Evolutionary conservation across 257 asterid species (phyloP).

Genomic region (Anisodus tanguticus): DNA sequence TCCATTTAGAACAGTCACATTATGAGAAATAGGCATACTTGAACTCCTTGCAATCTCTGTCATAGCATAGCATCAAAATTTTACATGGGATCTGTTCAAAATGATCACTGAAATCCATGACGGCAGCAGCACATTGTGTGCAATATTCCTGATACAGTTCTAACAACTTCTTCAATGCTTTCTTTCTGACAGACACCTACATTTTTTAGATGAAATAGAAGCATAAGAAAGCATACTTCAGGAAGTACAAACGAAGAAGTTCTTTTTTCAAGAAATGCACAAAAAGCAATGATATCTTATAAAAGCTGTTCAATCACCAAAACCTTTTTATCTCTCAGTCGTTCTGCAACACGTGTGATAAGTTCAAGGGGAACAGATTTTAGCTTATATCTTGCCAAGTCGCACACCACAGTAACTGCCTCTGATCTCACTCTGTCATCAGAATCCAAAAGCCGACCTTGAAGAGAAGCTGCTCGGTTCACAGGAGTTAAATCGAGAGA

Average conservation of each 20-base stretch:
- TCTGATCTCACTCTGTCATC: constrained; percentile 83
- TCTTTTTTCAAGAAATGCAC: background rate
- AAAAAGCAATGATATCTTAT: constrained; percentile 16
- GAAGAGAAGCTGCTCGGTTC: constrained; percentile 65
- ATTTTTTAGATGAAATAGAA: constrained; percentile 31
- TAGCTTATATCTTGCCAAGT: constrained; percentile 59
- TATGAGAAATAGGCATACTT: constrained; percentile 53
- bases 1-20: constrained; percentile 5
- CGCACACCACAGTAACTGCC: constrained; percentile 75
- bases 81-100: constrained; percentile 85
- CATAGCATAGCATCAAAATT: constrained; percentile 80
- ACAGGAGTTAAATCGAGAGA: constrained; percentile 33
- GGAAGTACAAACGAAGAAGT: constrained; percentile 12
- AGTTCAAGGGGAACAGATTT: constrained; percentile 54
- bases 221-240: constrained; percentile 24
- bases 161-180: constrained; percentile 71
- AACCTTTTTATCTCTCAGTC: constrained; percentile 95
- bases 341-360: constrained; percentile 63
- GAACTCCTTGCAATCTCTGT: constrained; percentile 81
- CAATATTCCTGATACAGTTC: constrained; percentile 82
- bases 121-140: constrained; percentile 53
- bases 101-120: constrained; percentile 47
- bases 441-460: constrained; percentile 74
- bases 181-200: constrained; percentile 74
- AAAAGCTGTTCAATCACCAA: constrained; percentile 33